Base-by-base conservation (phyloP, 768 basidiomycete species). In the Naganishia randhawae region DNA sequence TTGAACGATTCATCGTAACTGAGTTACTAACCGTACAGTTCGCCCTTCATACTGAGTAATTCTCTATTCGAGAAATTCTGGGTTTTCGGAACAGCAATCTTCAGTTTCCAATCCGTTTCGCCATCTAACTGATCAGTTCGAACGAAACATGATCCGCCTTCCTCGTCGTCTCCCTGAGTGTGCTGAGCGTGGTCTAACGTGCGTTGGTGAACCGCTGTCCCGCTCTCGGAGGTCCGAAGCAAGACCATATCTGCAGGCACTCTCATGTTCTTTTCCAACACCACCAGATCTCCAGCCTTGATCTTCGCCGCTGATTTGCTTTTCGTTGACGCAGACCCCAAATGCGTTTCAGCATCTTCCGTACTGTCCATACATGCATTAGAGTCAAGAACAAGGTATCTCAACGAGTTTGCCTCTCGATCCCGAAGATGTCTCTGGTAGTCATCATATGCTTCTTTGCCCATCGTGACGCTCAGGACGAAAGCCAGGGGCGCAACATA, bases 371-470 rank as follows among this genome's bases (percentile, higher is more conserved):
- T 50, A 54, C 72, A 67, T 42, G 62, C 33, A 16, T 72, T 71
- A 81, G 85, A 84, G 65, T 88, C 86, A n/a, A 97, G 84, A 64
- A 90, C 84, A 65, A 90, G 85, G 78, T 97, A 98, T 72, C 88
- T 88, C 68, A 91, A 88, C 0, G 93, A 96, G 77, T 99, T 99
- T 66, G 96, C 93, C 79, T 97, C 92, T 48, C 86, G 85, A 80
- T 98, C 96, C 54, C 96, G 88, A 10, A 88, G 85, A 75, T 94
- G 85, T 29, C 95, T 91, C 75, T 92, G 89, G 83, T 96, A 97
- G 82, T 99, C 95, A 78, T 99, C 96, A 75, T 92, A 95, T 2
- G 96, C 96, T 80, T 99, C 96, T 79, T 99, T 99, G 25, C 95
- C 95, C 86, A 98, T 94, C 2, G 96, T 98, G 6, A 99, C 90